Evolutionary conservation across 2,329 filamentous ascomycete genomes (phyloP).

Genomic region (Trichoderma endophyticum): DNA sequence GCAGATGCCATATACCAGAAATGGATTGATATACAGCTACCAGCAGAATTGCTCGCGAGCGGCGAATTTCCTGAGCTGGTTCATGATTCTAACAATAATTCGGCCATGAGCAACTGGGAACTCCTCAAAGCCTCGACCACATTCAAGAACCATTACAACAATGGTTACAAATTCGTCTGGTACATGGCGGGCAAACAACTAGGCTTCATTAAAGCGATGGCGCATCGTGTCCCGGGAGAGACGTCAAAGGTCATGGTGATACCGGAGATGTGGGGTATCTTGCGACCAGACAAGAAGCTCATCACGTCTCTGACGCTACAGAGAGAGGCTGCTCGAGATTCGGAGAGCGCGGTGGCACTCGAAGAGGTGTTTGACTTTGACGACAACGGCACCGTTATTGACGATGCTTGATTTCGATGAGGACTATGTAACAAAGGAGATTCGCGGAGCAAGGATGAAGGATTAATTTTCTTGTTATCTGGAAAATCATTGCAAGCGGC

Average conservation of each 20-base stretch:
- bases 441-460: neutral
- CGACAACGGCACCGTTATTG: slow-evolving; percentile 29
- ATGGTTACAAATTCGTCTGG: slow-evolving; percentile 40
- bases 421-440: neutral
- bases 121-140: slow-evolving; percentile 49
- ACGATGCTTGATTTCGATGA: slow-evolving; percentile 26
- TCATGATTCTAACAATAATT: slow-evolving; percentile 25
- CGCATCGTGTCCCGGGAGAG: neutral
- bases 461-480: no score
- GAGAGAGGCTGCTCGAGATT: slow-evolving; percentile 23
- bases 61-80: slow-evolving; percentile 28
- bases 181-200: slow-evolving; percentile 48
- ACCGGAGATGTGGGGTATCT: slow-evolving; percentile 34
- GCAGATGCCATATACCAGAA: slow-evolving; percentile 37
- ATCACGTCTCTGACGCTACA: slow-evolving; percentile 25
- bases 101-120: slow-evolving; percentile 41
- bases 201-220: slow-evolving; percentile 44
- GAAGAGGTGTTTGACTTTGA: slow-evolving; percentile 31
- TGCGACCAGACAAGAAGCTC: slow-evolving; percentile 36
- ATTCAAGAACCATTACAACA: slow-evolving; percentile 40
- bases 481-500: neutral
- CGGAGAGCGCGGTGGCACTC: slow-evolving; percentile 25
- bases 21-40: slow-evolving; percentile 44
- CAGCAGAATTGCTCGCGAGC: slow-evolving; percentile 20
- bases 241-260: slow-evolving; percentile 33